These are phyloP conservation scores for Neurospora sp. DNA, from an alignment of 495 filamentous ascomycete genomes.

Conservation along the genomic window DNA sequence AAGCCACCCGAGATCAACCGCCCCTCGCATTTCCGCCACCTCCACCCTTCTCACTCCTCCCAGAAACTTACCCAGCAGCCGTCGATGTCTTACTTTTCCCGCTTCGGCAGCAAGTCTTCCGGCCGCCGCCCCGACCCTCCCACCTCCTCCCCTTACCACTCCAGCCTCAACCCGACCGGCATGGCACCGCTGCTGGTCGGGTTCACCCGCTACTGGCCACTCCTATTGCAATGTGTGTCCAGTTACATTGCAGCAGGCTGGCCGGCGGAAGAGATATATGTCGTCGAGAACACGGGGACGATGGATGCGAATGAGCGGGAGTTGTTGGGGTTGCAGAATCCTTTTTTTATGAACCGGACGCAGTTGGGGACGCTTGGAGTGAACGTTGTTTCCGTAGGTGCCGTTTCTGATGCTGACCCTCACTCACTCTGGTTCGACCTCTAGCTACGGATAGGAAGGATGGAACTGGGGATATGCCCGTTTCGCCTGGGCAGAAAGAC, in stretches of 20 bases:
- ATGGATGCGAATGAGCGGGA: slow-evolving; percentile 42
- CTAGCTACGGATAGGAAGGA: neutral
- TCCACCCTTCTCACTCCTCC: neutral
- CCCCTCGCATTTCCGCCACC: slow-evolving; percentile 24
- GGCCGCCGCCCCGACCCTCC: neutral
- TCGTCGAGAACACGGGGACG: slow-evolving; percentile 53
- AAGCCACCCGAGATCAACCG: slow-evolving; percentile 24
- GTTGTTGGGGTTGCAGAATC: slow-evolving; percentile 45
- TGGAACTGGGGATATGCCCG: neutral
- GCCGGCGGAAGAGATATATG: slow-evolving; percentile 48
- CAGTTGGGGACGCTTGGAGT: slow-evolving; percentile 43
- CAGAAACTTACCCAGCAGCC: neutral
- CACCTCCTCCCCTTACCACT: neutral
- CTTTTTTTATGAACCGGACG: slow-evolving; percentile 50
- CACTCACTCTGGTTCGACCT: neutral
- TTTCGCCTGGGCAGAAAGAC: too few species aligned
- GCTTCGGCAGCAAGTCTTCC: neutral
- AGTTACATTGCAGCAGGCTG: slow-evolving; percentile 51
- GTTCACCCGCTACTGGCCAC: slow-evolving; percentile 49
- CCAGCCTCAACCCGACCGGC: slow-evolving; percentile 9
- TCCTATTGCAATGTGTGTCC: slow-evolving; percentile 47
- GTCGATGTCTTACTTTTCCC: neutral
- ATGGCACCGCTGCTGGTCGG: slow-evolving; percentile 47
- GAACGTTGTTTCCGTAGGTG: slow-evolving; percentile 31
- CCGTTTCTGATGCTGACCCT: neutral